Conservation (phyloP, 2,329 filamentous ascomycete species). For the Colletotrichum camelliae region DNA sequence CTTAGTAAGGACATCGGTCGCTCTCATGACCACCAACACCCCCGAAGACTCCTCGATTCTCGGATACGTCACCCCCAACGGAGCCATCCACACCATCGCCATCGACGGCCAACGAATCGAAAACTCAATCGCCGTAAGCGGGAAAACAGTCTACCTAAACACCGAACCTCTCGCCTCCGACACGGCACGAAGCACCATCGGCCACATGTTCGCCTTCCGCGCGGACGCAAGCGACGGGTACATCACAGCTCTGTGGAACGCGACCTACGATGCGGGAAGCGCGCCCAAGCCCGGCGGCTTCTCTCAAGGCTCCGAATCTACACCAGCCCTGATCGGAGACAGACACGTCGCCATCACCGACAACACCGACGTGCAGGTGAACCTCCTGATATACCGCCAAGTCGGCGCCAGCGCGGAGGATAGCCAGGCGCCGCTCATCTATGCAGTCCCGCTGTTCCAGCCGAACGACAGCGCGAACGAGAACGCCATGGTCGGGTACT, state of each 20-base stretch:
- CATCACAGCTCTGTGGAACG: background rate
- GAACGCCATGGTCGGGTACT: background rate
- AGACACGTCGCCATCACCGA: background rate
- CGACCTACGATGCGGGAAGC: background rate
- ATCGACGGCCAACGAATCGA: background rate
- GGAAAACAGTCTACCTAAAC: background rate
- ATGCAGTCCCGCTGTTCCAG: background rate
- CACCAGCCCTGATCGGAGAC: background rate
- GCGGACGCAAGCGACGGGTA: background rate
- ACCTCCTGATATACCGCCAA: background rate
- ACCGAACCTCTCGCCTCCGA: background rate
- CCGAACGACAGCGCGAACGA: background rate
- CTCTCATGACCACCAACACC: background rate
- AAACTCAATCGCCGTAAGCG: background rate
- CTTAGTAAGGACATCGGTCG: background rate
- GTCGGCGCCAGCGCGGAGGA: background rate
- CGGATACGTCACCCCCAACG: background rate
- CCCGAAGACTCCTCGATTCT: background rate
- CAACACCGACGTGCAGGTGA: background rate
- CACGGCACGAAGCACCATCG: background rate
- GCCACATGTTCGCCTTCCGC: background rate
- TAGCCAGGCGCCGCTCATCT: background rate
- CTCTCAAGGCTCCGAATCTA: background rate
- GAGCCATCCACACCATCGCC: background rate
- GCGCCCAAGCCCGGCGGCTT: background rate